phyloP scores from a whole-genome alignment of 345 rosid species.

The Dovyalis caffra region DNA sequence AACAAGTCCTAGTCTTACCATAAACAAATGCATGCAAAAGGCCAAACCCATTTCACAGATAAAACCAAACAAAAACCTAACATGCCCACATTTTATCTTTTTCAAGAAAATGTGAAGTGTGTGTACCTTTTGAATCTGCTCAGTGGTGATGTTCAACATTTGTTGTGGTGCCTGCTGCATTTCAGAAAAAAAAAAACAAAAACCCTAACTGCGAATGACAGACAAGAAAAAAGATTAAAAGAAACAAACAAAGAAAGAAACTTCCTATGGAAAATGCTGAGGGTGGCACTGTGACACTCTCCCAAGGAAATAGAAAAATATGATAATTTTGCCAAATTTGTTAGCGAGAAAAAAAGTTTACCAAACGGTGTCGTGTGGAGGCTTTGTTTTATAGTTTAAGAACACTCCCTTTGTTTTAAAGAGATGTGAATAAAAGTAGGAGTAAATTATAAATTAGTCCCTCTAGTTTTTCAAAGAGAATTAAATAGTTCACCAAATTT shows the following conservation, averaged over 20 bases:
- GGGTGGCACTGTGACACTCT: background rate
- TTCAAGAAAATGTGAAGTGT: background rate
- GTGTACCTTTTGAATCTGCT: constrained; percentile 28
- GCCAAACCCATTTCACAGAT: background rate
- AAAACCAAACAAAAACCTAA: background rate
- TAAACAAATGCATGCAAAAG: background rate
- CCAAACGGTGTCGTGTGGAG: too few relatives aligned
- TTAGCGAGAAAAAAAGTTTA: too few relatives aligned
- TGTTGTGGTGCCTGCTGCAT: constrained; percentile 13
- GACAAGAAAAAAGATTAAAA: background rate
- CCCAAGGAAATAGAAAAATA: too few relatives aligned
- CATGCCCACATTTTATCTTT: background rate
- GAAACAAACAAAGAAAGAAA: background rate
- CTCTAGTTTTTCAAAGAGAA: too few relatives aligned
- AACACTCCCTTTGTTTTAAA: too few relatives aligned
- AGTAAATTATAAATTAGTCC: too few relatives aligned
- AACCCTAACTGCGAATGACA: background rate
- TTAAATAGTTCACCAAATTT: too few relatives aligned
- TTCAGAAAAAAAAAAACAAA: constrained; percentile 1
- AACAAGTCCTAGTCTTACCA: too few relatives aligned
- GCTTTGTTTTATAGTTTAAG: too few relatives aligned
- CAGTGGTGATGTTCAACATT: constrained; percentile 18
- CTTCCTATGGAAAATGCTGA: background rate
- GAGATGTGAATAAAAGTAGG: too few relatives aligned
- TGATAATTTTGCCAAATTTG: background rate